Base-by-base conservation (phyloP, 768 basidiomycete species). In the Russula emetica region DNA sequence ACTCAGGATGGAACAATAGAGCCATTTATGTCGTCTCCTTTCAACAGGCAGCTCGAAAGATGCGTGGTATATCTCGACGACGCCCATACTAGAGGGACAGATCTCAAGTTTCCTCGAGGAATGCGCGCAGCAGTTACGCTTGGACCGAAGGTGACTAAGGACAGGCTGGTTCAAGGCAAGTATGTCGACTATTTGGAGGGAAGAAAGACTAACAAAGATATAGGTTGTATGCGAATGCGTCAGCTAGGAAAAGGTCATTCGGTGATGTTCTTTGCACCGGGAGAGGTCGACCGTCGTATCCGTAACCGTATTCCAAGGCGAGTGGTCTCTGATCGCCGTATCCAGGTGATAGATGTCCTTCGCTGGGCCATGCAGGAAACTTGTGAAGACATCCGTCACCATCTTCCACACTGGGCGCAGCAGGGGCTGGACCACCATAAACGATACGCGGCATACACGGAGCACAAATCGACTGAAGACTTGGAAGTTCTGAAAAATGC, bases 1-100 rank as follows among this genome's bases (percentile, higher is more conserved):
- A 74, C 70, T 3, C 76, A 73, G 4, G 78, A 80, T 62, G 75
- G 75, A 0, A 62, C 55, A 2, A 64, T 72, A 6, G 76, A 80
- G 58, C 69, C 72, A 8, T 68, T 83, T 14, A 54, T 69, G 10
- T 73, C 75, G 7, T 80, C 82, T 1, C 70, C 75, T 14, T 80
- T 72, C 67, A 69, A 64, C 13, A 66, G 75, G 20, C 74, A 74
- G 49, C 69, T 79, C 9, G 68, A 74, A 6, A 70, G 74, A 60
- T 81, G 79, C 38, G 62, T 80, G 5, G 67, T 83, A 2, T 84
- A 84, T 65, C 77, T 84, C 0, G 82, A 84, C 54, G 82, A 84
- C 55, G 79, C 80, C 0, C 82, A 83, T 61, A 79, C 76, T 24
- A 61, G 82, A 66, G 83, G 83, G 6, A 84, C 83, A 0, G 83